Conservation (phyloP, 148 eudicot species). For the Chenopodium formosanum region DNA sequence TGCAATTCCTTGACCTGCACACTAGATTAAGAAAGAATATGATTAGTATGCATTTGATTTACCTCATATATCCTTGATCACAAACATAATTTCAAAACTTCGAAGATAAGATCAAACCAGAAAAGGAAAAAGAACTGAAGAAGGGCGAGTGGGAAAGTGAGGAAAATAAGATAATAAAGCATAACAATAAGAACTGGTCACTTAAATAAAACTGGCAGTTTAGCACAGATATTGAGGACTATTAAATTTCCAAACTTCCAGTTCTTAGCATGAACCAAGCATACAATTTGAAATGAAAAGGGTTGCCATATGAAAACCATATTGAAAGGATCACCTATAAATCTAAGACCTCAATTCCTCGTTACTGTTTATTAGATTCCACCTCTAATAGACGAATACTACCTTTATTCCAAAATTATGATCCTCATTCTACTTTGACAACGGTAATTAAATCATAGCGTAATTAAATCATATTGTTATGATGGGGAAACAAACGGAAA, state of each 20-base stretch:
- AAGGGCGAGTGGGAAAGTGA: neutral
- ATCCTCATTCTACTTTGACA: neutral
- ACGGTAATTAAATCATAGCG: neutral
- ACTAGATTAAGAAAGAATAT: constrained; percentile 30
- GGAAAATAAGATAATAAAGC: neutral
- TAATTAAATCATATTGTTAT: neutral
- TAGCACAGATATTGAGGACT: neutral
- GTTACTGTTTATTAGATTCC: neutral
- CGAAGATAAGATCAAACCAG: neutral
- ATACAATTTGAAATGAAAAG: neutral
- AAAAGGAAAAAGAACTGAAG: neutral
- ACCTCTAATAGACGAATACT: neutral
- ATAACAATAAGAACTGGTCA: neutral
- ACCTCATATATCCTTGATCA: neutral
- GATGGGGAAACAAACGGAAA: neutral
- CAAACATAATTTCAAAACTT: neutral
- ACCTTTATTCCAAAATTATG: neutral
- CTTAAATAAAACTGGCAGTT: too few relatives aligned
- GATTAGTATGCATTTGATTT: neutral
- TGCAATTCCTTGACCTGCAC: constrained; percentile 93
- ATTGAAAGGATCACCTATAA: too few relatives aligned
- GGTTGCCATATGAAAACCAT: neutral
- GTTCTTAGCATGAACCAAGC: neutral
- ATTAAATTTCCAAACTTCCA: neutral
- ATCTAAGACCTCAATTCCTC: too few relatives aligned